A percentile compares a stretch with the other conserved stretches of the same genome.
Conservation (phyloP, 2,329 filamentous ascomycete species). For the Sporothrix globosa region DNA sequence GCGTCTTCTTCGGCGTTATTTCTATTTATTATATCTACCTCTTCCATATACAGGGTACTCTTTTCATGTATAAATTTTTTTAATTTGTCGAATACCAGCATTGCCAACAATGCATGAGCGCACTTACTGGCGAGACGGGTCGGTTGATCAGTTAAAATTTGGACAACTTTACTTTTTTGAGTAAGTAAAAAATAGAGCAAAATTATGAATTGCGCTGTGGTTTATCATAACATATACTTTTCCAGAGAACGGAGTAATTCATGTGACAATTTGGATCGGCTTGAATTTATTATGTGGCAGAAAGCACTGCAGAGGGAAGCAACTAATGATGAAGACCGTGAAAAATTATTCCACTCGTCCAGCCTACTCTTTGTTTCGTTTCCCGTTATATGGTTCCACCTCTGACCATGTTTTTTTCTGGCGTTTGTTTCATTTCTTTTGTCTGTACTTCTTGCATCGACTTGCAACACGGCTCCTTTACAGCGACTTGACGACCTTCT, state of each 20-base stretch:
- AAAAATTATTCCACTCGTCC: constrained; percentile 9
- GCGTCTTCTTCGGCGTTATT: too few relatives aligned
- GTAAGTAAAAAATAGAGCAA: not conserved
- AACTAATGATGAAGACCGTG: not conserved
- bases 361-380: not conserved
- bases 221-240: too few relatives aligned
- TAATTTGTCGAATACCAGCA: constrained; percentile 1
- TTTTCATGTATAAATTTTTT: not conserved
- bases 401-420: not conserved
- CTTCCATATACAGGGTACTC: not conserved
- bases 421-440: constrained; percentile 7
- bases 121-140: not conserved
- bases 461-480: not conserved
- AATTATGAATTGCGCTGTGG: too few relatives aligned
- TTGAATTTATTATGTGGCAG: not conserved
- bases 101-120: not conserved
- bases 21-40: not conserved
- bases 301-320: not conserved
- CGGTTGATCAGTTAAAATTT: not conserved
- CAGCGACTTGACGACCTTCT: constrained; percentile 66
- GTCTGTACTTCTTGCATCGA: not conserved
- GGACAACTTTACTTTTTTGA: not conserved
- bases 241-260: too few relatives aligned
- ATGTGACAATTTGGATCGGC: not conserved
- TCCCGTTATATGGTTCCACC: not conserved